A percentile compares a stretch with the other conserved stretches of the same genome.
These are phyloP conservation scores for Globisporangium irregulare DNA, from an alignment of 352 stramenopile genomes.

Conservation along the genomic window DNA sequence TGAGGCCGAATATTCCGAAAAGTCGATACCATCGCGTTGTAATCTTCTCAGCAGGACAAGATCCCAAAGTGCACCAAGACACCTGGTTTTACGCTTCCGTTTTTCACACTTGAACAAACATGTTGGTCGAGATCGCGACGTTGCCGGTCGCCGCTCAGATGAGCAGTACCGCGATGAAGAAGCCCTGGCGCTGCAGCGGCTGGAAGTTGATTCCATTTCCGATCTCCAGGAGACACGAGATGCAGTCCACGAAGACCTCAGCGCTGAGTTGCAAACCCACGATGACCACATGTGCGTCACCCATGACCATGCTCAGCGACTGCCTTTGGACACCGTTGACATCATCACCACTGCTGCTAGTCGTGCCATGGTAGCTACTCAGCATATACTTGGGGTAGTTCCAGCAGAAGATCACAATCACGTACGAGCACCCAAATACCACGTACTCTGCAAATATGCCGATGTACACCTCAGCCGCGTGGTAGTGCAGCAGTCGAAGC, in stretches of 20 bases:
- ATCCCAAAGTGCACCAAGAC: no score
- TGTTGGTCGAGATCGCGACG: slow-evolving; percentile 5
- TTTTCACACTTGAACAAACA: slow-evolving; percentile 7
- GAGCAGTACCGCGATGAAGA: slow-evolving; percentile 18
- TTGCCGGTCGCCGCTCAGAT: slow-evolving; percentile 14
- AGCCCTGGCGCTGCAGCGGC: slow-evolving; percentile 16
- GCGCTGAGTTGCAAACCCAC: slow-evolving; percentile 20
- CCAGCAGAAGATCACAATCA: slow-evolving; percentile 30
- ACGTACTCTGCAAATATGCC: slow-evolving; percentile 54
- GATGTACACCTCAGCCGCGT: slow-evolving; percentile 27
- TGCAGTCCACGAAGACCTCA: slow-evolving; percentile 22
- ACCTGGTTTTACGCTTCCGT: no score
- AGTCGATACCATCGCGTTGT: no score
- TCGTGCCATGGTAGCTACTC: not conserved
- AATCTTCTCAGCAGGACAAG: no score
- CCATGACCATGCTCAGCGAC: slow-evolving; percentile 3
- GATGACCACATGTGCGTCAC: slow-evolving; percentile 9
- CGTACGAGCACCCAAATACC: slow-evolving; percentile 36
- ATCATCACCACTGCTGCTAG: no score
- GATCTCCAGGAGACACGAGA: slow-evolving; percentile 24
- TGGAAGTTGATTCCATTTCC: slow-evolving; percentile 18
- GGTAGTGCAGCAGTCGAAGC: slow-evolving; percentile 22
- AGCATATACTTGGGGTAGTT: slow-evolving; percentile 30
- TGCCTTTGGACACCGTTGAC: not conserved
- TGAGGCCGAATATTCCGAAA: no score